Base-by-base conservation (phyloP, 2,329 filamentous ascomycete genomes). In the Botryotinia narcissicola region DNA sequence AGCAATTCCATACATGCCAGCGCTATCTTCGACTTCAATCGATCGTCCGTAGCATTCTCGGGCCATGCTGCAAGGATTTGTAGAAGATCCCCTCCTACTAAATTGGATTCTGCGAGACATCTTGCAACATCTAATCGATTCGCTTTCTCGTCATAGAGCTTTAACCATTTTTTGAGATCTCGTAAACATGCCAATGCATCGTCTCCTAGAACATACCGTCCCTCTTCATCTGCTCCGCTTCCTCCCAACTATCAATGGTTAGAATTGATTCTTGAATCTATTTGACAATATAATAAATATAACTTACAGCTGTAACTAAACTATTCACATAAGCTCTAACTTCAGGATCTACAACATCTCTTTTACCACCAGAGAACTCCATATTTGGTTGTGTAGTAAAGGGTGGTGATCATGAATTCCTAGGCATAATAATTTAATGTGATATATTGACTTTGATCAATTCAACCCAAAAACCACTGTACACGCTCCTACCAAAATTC, bases 91-190 rank as follows among this genome's bases (percentile, higher is more conserved):
- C 93, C 93, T 80, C 92, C 92, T 73, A 98, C 89, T n/a, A 99
- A 83, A 80, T 98, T 98, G 62, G 94, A 92, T 82, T 98, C 94
- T 80, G 94, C 91, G 77, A 98, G 86, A 82, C 94, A 98, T 83
- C 96, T 89, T 75, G 95, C 95, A 74, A 99, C 96, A 81, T 99
- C 96, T 86, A 97, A 92, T 77, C 95, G 92, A 81, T 97, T 97
- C 76, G 92, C 90, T 82, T 97, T 97, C 81, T 97, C 93, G 82
- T 98, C 95, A 86, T 96, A 96, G 76, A 97, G 90, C 78, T 94
- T 94, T 77, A 99, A 88, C 96, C 96, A 99, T 88, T 92, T 92
- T 81, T 96, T 95, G 72, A 99, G 87, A 83, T 99, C 96, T 75
- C 95, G 94, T 73, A 99, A 86, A 80, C 95, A 96, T 73, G 96